phyloP scores from a whole-genome alignment of 495 filamentous ascomycete genomes.

The Penicillium soppii region DNA sequence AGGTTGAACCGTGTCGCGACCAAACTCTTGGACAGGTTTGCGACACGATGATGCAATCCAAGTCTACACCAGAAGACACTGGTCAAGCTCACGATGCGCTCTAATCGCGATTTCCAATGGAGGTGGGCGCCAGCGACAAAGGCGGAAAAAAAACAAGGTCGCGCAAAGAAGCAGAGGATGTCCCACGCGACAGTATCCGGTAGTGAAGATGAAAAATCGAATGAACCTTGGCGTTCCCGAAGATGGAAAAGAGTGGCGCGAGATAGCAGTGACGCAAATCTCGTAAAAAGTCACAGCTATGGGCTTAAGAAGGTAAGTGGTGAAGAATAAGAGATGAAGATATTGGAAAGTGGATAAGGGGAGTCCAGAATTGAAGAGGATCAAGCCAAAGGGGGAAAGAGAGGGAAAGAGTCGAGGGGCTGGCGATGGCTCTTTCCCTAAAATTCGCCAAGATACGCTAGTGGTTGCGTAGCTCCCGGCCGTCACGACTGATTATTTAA shows the following conservation, averaged over 20 bases:
- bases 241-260: slow-evolving; percentile 10
- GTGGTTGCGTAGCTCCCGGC: slow-evolving; percentile 49
- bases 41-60: slow-evolving; percentile 45
- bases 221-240: slow-evolving; percentile 4
- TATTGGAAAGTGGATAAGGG: slow-evolving; percentile 1
- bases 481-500: slow-evolving; percentile 35
- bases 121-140: not conserved
- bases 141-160: not conserved
- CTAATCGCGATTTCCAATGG: slow-evolving; percentile 1
- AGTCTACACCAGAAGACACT: not conserved
- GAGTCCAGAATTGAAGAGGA: slow-evolving; percentile 19
- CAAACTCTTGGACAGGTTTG: slow-evolving; percentile 22
- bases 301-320: not conserved
- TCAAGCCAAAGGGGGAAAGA: slow-evolving; percentile 25
- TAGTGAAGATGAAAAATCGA: slow-evolving; percentile 7
- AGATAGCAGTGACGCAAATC: not conserved
- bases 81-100: slow-evolving; percentile 8
- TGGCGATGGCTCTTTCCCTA: slow-evolving; percentile 34
- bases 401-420: slow-evolving; percentile 48
- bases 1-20: slow-evolving; percentile 16
- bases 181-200: slow-evolving; percentile 7
- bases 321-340: slow-evolving; percentile 4
- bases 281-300: not conserved
- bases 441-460: slow-evolving; percentile 48
- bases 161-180: not conserved